These are phyloP conservation scores for fission yeast (Schizosaccharomyces pombe) DNA, from an alignment of 805 yeast genomes.

Conservation along the genomic window DNA sequence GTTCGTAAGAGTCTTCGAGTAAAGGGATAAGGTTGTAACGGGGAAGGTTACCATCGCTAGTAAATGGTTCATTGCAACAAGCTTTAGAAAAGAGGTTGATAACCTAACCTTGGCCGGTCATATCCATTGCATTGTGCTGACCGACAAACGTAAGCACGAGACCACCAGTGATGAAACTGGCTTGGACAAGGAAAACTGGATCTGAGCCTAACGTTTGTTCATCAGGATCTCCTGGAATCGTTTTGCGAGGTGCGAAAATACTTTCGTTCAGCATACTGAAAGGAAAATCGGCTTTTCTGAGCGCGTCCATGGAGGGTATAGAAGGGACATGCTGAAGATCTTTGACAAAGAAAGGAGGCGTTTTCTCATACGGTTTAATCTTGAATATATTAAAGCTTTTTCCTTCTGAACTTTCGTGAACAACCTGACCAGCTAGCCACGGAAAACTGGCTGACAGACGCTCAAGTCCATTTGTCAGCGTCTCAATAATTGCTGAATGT, in stretches of 20 bases:
- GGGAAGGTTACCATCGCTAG: neutral
- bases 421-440: neutral
- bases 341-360: neutral
- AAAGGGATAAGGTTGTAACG: neutral
- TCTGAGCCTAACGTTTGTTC: neutral
- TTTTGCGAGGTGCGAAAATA: neutral
- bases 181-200: neutral
- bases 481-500: neutral
- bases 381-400: neutral
- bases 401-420: neutral
- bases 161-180: constrained; percentile 3
- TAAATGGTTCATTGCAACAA: neutral
- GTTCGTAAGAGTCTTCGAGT: neutral
- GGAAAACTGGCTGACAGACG: neutral
- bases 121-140: constrained; percentile 5
- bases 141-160: constrained; percentile 5
- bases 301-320: neutral
- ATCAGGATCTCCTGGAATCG: neutral
- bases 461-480: neutral
- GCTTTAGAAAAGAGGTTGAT: neutral
- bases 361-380: neutral
- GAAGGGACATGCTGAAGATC: neutral
- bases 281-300: neutral
- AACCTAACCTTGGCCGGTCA: constrained; percentile 2
- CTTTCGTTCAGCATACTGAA: neutral